A percentile compares a stretch with the other conserved stretches of the same genome.
Evolutionary conservation across 768 basidiomycete species (phyloP).

Genomic region (Pleurotus pulmonarius): DNA sequence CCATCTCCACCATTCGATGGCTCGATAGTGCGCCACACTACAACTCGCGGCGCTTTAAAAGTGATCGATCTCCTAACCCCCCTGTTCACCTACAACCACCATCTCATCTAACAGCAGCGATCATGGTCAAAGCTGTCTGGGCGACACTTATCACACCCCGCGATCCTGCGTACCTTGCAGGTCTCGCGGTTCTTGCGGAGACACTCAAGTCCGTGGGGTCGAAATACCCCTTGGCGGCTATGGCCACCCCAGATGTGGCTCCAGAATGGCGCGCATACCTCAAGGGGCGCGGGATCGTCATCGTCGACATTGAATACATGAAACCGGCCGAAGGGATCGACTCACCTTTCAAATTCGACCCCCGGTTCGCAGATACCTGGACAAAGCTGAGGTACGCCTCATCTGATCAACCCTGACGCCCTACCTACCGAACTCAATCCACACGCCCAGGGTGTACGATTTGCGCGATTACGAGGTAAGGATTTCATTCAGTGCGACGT

Average conservation of each 20-base stretch:
- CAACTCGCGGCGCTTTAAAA: no score
- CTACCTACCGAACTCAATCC: not conserved
- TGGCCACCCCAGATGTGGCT: conserved; percentile 62
- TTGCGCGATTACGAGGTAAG: conserved; percentile 64
- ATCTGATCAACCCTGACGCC: not conserved
- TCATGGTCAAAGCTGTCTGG: conserved; percentile 36
- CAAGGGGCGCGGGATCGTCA: conserved; percentile 44
- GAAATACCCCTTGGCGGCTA: conserved; percentile 74
- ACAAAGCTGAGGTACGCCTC: conserved; percentile 52
- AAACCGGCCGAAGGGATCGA: conserved; percentile 44
- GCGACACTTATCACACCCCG: conserved; percentile 29
- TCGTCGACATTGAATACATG: conserved; percentile 58
- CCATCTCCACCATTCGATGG: no score
- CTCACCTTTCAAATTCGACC: conserved; percentile 36
- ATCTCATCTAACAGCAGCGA: no score
- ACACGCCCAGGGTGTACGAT: conserved; percentile 48
- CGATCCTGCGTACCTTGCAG: conserved; percentile 54
- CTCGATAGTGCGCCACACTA: no score
- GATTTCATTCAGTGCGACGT: not conserved
- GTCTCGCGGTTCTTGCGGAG: conserved; percentile 57
- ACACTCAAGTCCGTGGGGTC: conserved; percentile 52
- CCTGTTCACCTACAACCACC: not conserved
- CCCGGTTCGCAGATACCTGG: conserved; percentile 68
- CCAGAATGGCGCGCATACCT: conserved; percentile 50
- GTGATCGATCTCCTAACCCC: not conserved